These are phyloP conservation scores for Oryza coarctata DNA, from an alignment of 176 grass and related monocot genomes.

Conservation along the genomic window DNA sequence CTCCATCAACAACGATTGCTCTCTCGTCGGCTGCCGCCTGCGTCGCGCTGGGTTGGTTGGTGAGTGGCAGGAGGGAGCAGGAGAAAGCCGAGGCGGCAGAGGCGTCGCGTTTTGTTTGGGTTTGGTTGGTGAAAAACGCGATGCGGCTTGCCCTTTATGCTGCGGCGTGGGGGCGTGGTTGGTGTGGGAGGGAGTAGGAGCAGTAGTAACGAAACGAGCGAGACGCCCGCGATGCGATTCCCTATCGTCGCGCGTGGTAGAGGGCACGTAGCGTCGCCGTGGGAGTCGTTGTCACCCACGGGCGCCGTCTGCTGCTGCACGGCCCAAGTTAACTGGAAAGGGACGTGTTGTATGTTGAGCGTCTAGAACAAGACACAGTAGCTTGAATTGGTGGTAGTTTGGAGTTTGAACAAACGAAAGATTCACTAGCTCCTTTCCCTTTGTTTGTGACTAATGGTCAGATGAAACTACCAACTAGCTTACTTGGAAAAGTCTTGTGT, in stretches of 20 bases:
- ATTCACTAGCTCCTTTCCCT: neutral
- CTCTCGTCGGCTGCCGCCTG: too few relatives aligned
- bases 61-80: neutral
- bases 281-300: too few relatives aligned
- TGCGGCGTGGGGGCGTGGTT: neutral
- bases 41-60: neutral
- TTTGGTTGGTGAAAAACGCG: neutral
- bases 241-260: neutral
- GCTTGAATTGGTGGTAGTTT: neutral
- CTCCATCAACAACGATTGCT: constrained; percentile 10
- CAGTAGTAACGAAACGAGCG: neutral
- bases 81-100: neutral
- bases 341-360: neutral
- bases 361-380: neutral
- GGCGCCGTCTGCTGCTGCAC: neutral
- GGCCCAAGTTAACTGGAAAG: neutral
- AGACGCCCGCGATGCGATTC: neutral
- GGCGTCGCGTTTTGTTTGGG: too few relatives aligned
- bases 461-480: neutral
- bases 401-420: neutral
- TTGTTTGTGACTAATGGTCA: neutral
- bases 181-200: neutral
- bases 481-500: neutral
- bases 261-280: neutral
- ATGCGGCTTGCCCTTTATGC: neutral